Evolutionary conservation across 306 rosid species (phyloP).

Genomic region (Pyrus communis): DNA sequence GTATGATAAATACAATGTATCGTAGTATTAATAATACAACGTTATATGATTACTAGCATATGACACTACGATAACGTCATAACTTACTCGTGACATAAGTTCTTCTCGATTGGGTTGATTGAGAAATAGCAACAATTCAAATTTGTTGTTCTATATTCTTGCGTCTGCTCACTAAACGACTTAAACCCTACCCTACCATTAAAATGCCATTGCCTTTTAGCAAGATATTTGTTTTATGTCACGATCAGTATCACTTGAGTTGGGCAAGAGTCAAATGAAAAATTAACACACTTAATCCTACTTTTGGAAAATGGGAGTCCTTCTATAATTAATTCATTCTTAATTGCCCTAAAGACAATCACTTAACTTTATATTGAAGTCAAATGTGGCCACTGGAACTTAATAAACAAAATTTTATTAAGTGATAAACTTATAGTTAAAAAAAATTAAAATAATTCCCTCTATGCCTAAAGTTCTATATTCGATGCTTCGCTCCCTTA

Average conservation of each 20-base stretch:
- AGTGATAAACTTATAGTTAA: no score
- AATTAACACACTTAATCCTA: neutral
- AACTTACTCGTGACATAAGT: no score
- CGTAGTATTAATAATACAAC: no score
- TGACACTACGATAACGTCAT: no score
- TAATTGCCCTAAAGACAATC: neutral
- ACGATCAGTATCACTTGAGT: neutral
- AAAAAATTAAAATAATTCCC: no score
- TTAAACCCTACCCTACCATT: constrained; percentile 2
- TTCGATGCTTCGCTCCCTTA: no score
- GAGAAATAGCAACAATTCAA: neutral
- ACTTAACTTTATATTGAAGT: neutral
- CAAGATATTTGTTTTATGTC: neutral
- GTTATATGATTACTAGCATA: no score
- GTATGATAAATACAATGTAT: no score
- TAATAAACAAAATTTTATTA: neutral
- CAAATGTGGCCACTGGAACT: neutral
- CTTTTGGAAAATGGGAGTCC: neutral
- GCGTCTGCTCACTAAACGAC: neutral
- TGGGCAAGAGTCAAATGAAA: neutral
- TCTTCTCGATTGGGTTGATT: neutral
- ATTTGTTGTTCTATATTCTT: neutral
- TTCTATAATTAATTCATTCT: neutral
- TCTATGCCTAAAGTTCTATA: no score
- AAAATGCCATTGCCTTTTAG: neutral